Evolutionary conservation across 2,329 filamentous ascomycete species (phyloP), one percentile per base, ranked within the genome.

Genomic region (Helotiales sp.): DNA sequence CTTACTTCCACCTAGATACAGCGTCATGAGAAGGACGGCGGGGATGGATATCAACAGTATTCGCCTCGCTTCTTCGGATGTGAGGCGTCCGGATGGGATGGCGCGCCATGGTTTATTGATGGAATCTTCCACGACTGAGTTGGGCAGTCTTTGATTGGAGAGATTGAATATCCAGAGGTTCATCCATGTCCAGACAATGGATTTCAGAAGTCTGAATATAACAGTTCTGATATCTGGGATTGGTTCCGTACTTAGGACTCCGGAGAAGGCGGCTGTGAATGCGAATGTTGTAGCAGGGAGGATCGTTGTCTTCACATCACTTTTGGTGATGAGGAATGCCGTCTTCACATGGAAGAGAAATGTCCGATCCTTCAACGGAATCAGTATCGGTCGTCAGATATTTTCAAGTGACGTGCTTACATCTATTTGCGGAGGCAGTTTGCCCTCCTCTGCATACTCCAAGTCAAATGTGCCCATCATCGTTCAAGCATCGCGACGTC

Each of bases 21-120:
- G 68, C 60, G 70, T 75, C 13, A 74, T 34, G 2, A 61, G 54
- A 11, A 77, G 50, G 7, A 70, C 69, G 7, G 72, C 24, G 1
- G 72, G 75, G 28, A 78, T 71, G 3, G 72, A 58, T 0, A 52
- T 7, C 3, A 66, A 32, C 0, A 80, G 67, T 7, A 80, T 67
- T 71, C 67, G 37, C 54, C 57, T 64, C 0, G 76, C 66, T 34
- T 75, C 22, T 3, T 73, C 70, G 6, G 75, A 20, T 45, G 73
- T 76, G 11, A 80, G 70, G 1, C 73, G 71, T 2, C 74, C 73
- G 5, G 75, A 71, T 3, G 77, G 75, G n/a, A 78, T 72, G 0
- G 78, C 75, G 0, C 78, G 73, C 76, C 75, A 79, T 3, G 69
- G 67, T 70, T 78, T 79, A 63, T 79, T 79, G 32, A 78, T 28